These are phyloP conservation scores for Stereum hirsutum DNA, from an alignment of 1,284 basidiomycete species.

Conservation along the genomic window DNA sequence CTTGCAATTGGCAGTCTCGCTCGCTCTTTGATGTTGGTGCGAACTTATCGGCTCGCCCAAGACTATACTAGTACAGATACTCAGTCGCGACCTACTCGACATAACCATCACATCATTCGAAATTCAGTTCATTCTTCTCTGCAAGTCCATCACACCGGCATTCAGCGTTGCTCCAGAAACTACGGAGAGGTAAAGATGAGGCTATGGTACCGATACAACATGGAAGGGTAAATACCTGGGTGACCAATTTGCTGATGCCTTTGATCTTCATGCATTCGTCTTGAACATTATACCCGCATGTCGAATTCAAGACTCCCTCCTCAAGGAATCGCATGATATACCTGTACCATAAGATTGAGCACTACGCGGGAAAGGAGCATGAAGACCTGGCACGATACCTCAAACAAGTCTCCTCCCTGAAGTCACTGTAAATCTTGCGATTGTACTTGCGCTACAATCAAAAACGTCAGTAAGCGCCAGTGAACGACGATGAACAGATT, in stretches of 20 bases:
- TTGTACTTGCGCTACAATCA: conserved; percentile 57
- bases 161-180: too few species aligned
- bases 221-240: conserved; percentile 30
- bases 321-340: conserved; percentile 40
- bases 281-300: conserved; percentile 42
- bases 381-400: conserved; percentile 36
- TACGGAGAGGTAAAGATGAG: too few species aligned
- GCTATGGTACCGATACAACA: too few species aligned
- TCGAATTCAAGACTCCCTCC: conserved; percentile 35
- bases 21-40: too few species aligned
- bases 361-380: not conserved
- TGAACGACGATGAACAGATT: not conserved
- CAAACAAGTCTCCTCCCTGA: conserved; percentile 66
- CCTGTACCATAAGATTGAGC: conserved; percentile 10
- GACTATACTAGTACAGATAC: too few species aligned
- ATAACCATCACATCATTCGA: too few species aligned
- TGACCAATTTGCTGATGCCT: conserved; percentile 31
- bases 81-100: too few species aligned
- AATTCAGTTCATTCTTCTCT: too few species aligned
- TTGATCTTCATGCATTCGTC: conserved; percentile 60
- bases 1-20: too few species aligned
- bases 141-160: too few species aligned
- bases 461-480: not conserved
- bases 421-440: conserved; percentile 68
- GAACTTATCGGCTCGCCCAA: too few species aligned